Evolutionary conservation across 495 filamentous ascomycete genomes (phyloP).

Genomic region (Xylaria cubensis): DNA sequence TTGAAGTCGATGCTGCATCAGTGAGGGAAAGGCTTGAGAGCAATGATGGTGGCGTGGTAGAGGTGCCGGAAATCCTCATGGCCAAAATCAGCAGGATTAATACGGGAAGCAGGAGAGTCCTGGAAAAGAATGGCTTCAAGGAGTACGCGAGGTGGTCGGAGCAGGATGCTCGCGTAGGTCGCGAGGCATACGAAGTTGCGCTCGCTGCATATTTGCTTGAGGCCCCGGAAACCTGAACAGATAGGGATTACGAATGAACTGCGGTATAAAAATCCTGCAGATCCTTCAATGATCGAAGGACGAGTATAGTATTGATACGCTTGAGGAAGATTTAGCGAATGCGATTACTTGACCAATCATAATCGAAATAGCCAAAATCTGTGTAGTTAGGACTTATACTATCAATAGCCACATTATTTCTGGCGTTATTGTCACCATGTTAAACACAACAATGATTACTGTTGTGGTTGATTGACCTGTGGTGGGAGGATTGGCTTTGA

Average conservation of each 20-base stretch:
- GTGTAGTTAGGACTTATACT: neutral
- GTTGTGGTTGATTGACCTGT: neutral
- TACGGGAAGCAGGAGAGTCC: conserved; percentile 41
- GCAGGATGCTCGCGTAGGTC: conserved; percentile 29
- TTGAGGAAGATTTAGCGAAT: neutral
- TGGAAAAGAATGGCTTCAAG: conserved; percentile 46
- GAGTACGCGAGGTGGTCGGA: conserved; percentile 39
- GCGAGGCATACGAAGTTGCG: neutral
- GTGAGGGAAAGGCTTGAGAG: conserved; percentile 29
- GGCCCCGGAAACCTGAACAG: conserved; percentile 13
- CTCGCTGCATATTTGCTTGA: conserved; percentile 30
- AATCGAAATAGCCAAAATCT: neutral
- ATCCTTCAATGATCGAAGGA: neutral
- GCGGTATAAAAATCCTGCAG: neutral
- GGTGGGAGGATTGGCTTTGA: neutral
- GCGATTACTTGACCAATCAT: conserved; percentile 5
- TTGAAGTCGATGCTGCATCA: conserved; percentile 35
- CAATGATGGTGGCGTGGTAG: neutral
- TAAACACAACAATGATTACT: neutral
- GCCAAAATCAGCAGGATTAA: conserved; percentile 40
- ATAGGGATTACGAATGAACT: conserved; percentile 10
- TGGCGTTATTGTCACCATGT: too few species aligned
- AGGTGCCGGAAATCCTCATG: conserved; percentile 40
- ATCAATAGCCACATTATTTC: neutral
- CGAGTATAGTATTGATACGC: neutral